A percentile compares a stretch with the other conserved stretches of the same genome.
Evolutionary conservation across 1,139 yeast species (phyloP).

Genomic region (Saccharomyces hybrid): DNA sequence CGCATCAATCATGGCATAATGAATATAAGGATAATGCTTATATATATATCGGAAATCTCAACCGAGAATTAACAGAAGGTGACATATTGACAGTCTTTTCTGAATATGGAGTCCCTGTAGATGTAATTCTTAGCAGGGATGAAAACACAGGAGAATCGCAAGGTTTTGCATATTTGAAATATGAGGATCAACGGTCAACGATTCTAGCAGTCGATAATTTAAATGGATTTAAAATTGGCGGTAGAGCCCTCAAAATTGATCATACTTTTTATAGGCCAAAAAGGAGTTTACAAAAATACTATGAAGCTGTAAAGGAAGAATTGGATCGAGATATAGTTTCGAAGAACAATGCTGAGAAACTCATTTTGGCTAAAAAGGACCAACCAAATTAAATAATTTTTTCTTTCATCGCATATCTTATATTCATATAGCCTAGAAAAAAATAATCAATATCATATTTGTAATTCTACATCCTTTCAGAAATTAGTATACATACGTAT

Average conservation of each 20-base stretch:
- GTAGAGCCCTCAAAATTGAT: conserved; percentile 57
- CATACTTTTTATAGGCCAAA: conserved; percentile 59
- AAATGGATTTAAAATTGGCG: conserved; percentile 61
- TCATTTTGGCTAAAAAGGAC: neutral
- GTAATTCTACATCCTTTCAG: neutral
- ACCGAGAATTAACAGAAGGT: conserved; percentile 55
- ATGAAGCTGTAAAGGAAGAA: conserved; percentile 22
- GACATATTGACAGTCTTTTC: conserved; percentile 76
- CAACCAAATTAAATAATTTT: neutral
- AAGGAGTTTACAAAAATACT: conserved; percentile 41
- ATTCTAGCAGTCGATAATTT: conserved; percentile 83
- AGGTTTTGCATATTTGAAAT: conserved; percentile 79
- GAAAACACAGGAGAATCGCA: conserved; percentile 57
- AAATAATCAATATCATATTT: neutral
- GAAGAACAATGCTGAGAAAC: neutral
- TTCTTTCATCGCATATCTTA: neutral
- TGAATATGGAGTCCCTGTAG: conserved; percentile 84
- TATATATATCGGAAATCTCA: conserved; percentile 64
- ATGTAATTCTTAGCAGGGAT: conserved; percentile 65
- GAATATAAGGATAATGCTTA: conserved; percentile 70
- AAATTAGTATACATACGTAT: neutral
- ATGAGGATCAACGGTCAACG: conserved; percentile 74
- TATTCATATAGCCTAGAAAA: neutral
- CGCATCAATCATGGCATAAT: conserved; percentile 77
- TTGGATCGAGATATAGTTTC: conserved; percentile 18